These are phyloP conservation scores for Xylaria curta DNA, from an alignment of 495 filamentous ascomycete genomes.

Conservation along the genomic window DNA sequence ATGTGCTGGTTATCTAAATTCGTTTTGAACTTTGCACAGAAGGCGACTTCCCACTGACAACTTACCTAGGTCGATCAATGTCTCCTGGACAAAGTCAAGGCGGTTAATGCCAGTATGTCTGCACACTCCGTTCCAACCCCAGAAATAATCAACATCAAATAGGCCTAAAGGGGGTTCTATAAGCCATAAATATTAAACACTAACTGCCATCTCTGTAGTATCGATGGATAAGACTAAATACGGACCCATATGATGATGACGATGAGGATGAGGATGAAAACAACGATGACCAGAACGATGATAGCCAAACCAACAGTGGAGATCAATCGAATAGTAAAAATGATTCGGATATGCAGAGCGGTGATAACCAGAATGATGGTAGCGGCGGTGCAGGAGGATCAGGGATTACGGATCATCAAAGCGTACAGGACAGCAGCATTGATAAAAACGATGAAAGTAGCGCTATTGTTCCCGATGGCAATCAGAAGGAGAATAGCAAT, in stretches of 20 bases:
- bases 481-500: not conserved
- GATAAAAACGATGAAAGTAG: no score
- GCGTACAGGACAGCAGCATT: no score
- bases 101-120: conserved; percentile 11
- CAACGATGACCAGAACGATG: not conserved
- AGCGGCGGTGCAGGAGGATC: no score
- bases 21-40: not conserved
- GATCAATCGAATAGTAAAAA: not conserved
- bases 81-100: conserved; percentile 17
- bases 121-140: not conserved
- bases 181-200: not conserved
- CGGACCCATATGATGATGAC: not conserved
- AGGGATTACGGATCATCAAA: no score
- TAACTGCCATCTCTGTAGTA: not conserved
- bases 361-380: no score
- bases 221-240: not conserved
- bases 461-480: not conserved
- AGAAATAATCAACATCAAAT: not conserved
- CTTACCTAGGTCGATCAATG: not conserved
- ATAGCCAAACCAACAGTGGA: not conserved
- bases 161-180: not conserved
- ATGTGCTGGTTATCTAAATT: not conserved
- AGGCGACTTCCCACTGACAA: not conserved
- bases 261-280: not conserved
- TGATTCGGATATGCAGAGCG: not conserved